Percentiles rank a stretch among this genome's conserved stretches.
Conservation (phyloP, 257 asterid species). For the Phtheirospermum japonicum region DNA sequence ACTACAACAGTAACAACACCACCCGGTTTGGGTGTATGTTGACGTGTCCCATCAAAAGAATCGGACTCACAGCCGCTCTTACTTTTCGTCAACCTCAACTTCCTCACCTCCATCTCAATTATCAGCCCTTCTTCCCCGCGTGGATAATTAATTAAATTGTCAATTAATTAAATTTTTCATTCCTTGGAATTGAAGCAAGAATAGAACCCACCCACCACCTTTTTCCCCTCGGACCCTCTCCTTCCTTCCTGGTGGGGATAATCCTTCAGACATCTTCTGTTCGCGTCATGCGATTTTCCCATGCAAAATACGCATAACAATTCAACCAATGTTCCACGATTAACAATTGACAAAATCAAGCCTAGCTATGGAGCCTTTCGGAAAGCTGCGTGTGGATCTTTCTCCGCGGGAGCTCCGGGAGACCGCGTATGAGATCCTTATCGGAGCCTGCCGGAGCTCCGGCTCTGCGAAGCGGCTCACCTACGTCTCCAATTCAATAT, state of each 20-base stretch:
- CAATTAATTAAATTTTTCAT: conserved; percentile 17
- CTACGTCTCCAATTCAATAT: conserved; percentile 48
- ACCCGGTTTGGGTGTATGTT: not conserved
- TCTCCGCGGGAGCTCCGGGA: conserved; percentile 77
- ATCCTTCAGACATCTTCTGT: no score
- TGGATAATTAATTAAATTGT: not conserved
- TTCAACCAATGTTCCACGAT: not conserved
- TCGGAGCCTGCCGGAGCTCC: conserved; percentile 80
- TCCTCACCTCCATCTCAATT: no score
- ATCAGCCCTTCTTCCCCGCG: no score
- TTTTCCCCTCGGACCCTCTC: conserved; percentile 21
- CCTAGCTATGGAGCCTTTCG: conserved; percentile 51
- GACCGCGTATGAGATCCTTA: conserved; percentile 81
- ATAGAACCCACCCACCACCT: conserved; percentile 31
- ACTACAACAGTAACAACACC: no score
- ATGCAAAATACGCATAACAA: conserved; percentile 18
- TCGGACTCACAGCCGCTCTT: not conserved
- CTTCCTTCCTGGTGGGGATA: not conserved
- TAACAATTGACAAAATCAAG: conserved; percentile 4
- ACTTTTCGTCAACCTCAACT: no score
- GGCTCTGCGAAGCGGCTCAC: conserved; percentile 65
- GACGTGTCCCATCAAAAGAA: not conserved
- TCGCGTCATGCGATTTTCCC: not conserved
- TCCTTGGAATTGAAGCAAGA: conserved; percentile 55
- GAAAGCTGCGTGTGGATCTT: conserved; percentile 55